Evolutionary conservation across 495 filamentous ascomycete species (phyloP), one percentile per base, ranked within the genome.

Genomic region (Podospora pseudoanserina): DNA sequence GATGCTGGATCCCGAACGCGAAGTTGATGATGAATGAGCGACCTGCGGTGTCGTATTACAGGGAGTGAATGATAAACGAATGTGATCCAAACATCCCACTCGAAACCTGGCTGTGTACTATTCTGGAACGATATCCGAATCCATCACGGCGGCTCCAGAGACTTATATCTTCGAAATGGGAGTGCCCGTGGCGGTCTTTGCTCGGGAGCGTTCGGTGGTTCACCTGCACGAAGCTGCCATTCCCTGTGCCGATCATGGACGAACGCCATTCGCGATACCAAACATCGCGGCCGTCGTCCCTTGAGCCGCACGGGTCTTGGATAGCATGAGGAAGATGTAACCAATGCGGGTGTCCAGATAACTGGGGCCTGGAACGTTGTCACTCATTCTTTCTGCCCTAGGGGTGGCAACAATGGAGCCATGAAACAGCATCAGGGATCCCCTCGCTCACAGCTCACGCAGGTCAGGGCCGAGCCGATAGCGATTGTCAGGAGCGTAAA

Each of bases 121-220:
- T 9, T 58, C 23, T 53, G n/a, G 39, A 49, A 65, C 4, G 20
- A 9, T 26, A 56, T 4, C 19, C 6, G 20, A 65, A 39, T 49
- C 16, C 39, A 32, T 20, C 63, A 13, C 16, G 63, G 44, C 30
- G 49, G 34, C 15, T 9, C 19, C 39, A 27, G n/a, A 26, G 16
- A 66, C 64, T 72, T 72, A 72, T 72, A 72, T 65, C 58, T 39
- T 9, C 55, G 55, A 19, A 58, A 18, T n/a, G 18, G 55, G 55
- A 58, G 55, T 18, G 23, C 5, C 55, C n/a, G 49, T 16, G 32
- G 30, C 58, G 34, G 62, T 32, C 18, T 19, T 67, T 19, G 13
- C 30, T 71, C 72, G 72, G 72, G 27, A 26, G 28, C 18, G 26
- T 53, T 73, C 67, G 69, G 72, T 23, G 66, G 70, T 64, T 39